Percentiles rank a stretch among this genome's conserved stretches.
phyloP scores from a whole-genome alignment of 139 green algal genomes.

The Tetraselmis striata region DNA sequence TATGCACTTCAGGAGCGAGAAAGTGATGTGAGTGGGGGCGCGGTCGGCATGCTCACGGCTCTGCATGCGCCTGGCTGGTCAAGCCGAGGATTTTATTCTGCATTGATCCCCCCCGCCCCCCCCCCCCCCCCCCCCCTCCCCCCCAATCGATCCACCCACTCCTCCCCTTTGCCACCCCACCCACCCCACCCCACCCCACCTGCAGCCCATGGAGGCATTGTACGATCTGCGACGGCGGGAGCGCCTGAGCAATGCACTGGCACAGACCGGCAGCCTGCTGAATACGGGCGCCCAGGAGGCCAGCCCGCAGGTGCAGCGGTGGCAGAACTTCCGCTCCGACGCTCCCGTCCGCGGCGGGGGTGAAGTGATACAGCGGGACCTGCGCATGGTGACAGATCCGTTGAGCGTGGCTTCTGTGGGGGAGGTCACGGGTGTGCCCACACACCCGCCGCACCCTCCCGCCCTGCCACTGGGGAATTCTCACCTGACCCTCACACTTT shows the following conservation, averaged over 20 bases:
- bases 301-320: neutral
- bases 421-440: neutral
- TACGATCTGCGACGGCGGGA: neutral
- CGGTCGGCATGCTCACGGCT: too few relatives aligned
- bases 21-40: too few relatives aligned
- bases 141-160: too few relatives aligned
- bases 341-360: neutral
- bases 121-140: too few relatives aligned
- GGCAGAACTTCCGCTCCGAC: neutral
- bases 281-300: neutral
- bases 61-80: too few relatives aligned
- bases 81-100: too few relatives aligned
- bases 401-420: neutral
- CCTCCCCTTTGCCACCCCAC: too few relatives aligned
- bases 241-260: neutral
- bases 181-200: neutral
- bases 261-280: neutral
- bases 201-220: neutral
- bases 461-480: too few relatives aligned
- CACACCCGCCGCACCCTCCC: neutral
- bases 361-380: neutral
- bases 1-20: neutral
- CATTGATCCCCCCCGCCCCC: too few relatives aligned
- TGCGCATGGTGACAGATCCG: neutral
- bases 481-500: too few relatives aligned